These are phyloP conservation scores for Cryphonectria nitschkei DNA, from an alignment of 2,329 filamentous ascomycete genomes.

Conservation along the genomic window DNA sequence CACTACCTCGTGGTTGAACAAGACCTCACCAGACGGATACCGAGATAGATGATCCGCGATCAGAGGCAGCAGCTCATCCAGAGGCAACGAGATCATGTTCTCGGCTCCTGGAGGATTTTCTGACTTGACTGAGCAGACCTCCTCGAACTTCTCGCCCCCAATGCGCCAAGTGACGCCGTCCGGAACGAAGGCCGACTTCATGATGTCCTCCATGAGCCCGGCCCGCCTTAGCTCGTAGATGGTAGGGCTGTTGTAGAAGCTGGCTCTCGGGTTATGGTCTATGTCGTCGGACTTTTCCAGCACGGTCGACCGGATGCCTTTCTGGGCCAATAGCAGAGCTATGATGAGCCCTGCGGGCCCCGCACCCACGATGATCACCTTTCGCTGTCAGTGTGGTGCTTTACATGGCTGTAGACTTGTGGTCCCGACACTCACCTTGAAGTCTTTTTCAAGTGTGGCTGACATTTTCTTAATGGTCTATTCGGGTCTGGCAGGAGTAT, in stretches of 20 bases:
- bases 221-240: conserved; percentile 35
- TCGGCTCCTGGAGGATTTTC: conserved; percentile 26
- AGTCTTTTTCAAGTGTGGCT: not conserved
- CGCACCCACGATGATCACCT: conserved; percentile 33
- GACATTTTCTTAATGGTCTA: not conserved
- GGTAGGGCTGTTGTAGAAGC: conserved; percentile 36
- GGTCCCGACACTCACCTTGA: not conserved
- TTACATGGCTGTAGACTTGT: rapidly evolving
- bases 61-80: conserved; percentile 47
- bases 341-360: conserved; percentile 33
- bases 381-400: not conserved
- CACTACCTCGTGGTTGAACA: conserved; percentile 45
- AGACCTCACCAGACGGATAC: conserved; percentile 40
- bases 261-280: conserved; percentile 39
- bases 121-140: conserved; percentile 29
- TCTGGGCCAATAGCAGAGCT: conserved; percentile 32
- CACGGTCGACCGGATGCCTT: conserved; percentile 34
- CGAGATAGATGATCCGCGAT: conserved; percentile 43
- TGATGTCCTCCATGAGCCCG: conserved; percentile 37
- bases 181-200: conserved; percentile 33
- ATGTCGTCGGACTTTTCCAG: conserved; percentile 35
- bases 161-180: conserved; percentile 36
- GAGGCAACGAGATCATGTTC: conserved; percentile 46
- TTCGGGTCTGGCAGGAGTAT: not conserved
- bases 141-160: conserved; percentile 28